Evolutionary conservation across 2,329 filamentous ascomycete species (phyloP).

Genomic region (Ploettnerulaceae sp.): DNA sequence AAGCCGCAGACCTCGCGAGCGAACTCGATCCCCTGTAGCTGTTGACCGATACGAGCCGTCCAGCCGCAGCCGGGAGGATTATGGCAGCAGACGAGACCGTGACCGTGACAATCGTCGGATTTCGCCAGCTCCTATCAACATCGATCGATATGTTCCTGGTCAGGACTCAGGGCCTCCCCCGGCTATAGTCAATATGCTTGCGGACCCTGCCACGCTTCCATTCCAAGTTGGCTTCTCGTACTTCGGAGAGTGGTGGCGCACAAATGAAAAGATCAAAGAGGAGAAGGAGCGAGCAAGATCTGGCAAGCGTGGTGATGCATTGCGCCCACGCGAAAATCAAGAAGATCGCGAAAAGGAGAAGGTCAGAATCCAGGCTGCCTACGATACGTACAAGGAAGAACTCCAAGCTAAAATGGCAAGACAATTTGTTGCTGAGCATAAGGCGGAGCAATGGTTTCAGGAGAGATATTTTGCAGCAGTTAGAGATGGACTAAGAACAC

Average conservation of each 20-base stretch:
- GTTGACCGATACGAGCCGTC: constrained; percentile 76
- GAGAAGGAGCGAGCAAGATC: constrained; percentile 68
- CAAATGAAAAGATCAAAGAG: constrained; percentile 77
- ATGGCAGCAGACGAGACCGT: constrained; percentile 43
- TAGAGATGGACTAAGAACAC: constrained; percentile 66
- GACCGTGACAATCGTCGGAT: constrained; percentile 60
- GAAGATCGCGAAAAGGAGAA: constrained; percentile 78
- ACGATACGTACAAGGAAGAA: constrained; percentile 64
- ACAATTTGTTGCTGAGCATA: constrained; percentile 85
- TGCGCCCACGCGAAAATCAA: constrained; percentile 58
- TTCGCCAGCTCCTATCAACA: constrained; percentile 60
- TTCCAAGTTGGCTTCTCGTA: constrained; percentile 83
- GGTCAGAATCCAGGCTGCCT: constrained; percentile 67
- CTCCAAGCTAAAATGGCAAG: constrained; percentile 76
- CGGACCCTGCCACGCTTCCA: constrained; percentile 66
- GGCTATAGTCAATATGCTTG: constrained; percentile 59
- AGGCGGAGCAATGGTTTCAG: constrained; percentile 95
- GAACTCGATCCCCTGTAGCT: constrained; percentile 64
- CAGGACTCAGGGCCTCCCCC: constrained; percentile 52
- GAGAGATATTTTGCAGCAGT: constrained; percentile 88
- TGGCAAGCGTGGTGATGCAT: constrained; percentile 61
- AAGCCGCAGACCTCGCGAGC: constrained; percentile 47
- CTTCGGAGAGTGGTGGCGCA: constrained; percentile 82
- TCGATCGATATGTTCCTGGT: constrained; percentile 80
- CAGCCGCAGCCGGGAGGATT: constrained; percentile 61